These are phyloP conservation scores for Kodamaea hsintzibuensis DNA, from an alignment of 805 yeast species.

Conservation along the genomic window DNA sequence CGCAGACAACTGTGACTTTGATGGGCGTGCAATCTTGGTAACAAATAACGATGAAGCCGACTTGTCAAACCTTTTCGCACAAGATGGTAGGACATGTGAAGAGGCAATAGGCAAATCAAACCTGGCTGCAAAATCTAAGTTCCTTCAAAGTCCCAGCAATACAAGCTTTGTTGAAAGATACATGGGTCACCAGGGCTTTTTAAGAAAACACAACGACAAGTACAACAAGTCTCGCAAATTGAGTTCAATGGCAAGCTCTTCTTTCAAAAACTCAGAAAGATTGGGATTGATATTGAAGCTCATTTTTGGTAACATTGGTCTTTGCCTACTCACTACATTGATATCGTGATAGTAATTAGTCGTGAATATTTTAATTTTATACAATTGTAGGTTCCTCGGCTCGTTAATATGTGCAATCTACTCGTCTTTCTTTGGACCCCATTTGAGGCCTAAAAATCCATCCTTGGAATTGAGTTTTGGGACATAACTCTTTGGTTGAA, in stretches of 20 bases:
- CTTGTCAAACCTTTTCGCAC: conserved; percentile 18
- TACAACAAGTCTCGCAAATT: background rate
- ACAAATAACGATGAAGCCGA: conserved; percentile 20
- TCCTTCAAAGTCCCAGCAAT: background rate
- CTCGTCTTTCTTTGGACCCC: conserved; percentile 74
- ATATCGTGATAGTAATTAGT: background rate
- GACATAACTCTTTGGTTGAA: conserved; percentile 43
- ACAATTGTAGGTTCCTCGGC: background rate
- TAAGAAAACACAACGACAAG: background rate
- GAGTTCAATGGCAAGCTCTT: background rate
- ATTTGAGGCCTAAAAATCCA: conserved; percentile 78
- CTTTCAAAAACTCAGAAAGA: background rate
- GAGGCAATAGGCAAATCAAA: conserved; percentile 16
- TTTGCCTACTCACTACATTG: background rate
- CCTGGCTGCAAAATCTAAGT: background rate
- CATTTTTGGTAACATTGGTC: background rate
- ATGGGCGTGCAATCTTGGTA: conserved; percentile 21
- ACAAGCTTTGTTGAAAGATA: background rate
- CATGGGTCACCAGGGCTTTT: background rate
- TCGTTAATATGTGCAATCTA: conserved; percentile 4
- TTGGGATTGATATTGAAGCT: background rate
- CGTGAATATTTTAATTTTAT: background rate
- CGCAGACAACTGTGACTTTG: conserved; percentile 26
- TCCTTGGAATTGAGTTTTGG: conserved; percentile 38
- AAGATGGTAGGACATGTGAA: conserved; percentile 29